Conservation (phyloP, 2,329 filamentous ascomycete species). For the Xylariaceae sp. region DNA sequence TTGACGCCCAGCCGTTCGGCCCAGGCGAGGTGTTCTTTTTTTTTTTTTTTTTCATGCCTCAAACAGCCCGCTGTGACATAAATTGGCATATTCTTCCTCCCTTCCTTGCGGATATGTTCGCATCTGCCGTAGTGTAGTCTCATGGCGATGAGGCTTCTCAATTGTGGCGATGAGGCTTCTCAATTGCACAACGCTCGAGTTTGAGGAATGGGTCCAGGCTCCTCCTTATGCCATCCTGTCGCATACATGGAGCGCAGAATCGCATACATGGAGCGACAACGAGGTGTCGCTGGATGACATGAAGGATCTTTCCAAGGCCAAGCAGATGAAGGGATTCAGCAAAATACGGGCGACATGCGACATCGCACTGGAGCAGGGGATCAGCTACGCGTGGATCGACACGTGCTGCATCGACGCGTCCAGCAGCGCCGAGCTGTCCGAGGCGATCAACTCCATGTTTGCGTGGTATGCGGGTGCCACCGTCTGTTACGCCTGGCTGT, state of each 20-base stretch:
- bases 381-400: slow-evolving; percentile 9
- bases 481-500: slow-evolving; percentile 5
- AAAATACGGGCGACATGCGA: slow-evolving; percentile 1
- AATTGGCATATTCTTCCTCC: too few species aligned
- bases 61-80: too few species aligned
- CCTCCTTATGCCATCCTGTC: slow-evolving; percentile 8
- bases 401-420: slow-evolving; percentile 11
- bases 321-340: slow-evolving; percentile 1
- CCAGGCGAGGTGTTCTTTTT: too few species aligned
- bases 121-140: too few species aligned
- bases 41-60: too few species aligned
- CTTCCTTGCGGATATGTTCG: too few species aligned
- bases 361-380: slow-evolving; percentile 3
- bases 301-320: slow-evolving; percentile 2
- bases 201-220: neutral
- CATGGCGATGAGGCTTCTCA: too few species aligned
- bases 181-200: neutral
- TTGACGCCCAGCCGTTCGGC: too few species aligned
- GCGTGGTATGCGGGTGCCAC: slow-evolving; percentile 6
- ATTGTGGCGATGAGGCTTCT: neutral
- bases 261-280: slow-evolving; percentile 9
- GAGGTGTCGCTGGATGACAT: slow-evolving; percentile 11
- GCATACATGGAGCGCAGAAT: slow-evolving; percentile 8
- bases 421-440: slow-evolving; percentile 4
- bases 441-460: slow-evolving; percentile 7